Percentiles rank a stretch among this genome's conserved stretches.
Evolutionary conservation across 1,284 basidiomycete genomes (phyloP).

Genomic region (Cryptococcus neoformans): DNA sequence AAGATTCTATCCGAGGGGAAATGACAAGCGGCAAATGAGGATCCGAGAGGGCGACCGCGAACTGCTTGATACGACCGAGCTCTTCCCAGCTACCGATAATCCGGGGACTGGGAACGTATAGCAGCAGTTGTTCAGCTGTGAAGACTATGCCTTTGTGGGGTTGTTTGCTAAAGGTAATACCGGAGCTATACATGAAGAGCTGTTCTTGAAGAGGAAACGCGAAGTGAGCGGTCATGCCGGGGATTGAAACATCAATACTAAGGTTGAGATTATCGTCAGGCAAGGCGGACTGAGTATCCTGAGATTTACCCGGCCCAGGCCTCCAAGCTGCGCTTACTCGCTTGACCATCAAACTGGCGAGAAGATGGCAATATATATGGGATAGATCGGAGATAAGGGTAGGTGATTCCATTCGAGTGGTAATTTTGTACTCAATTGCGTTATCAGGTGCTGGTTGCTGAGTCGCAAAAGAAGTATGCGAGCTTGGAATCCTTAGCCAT

Average conservation of each 20-base stretch:
- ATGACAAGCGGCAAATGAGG: slow-evolving; percentile 13
- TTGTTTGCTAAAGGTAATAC: slow-evolving; percentile 22
- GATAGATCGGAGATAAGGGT: slow-evolving; percentile 60
- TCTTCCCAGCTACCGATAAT: slow-evolving; percentile 68
- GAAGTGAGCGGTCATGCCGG: slow-evolving; percentile 33
- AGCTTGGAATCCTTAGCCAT: slow-evolving; percentile 39
- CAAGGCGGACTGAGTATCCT: background rate
- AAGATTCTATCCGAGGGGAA: slow-evolving; percentile 56
- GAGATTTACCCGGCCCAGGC: too few relatives aligned
- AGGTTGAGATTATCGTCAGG: background rate
- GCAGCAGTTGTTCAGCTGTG: slow-evolving; percentile 44
- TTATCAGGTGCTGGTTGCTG: slow-evolving; percentile 9
- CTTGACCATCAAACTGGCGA: slow-evolving; percentile 57
- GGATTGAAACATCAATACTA: slow-evolving; percentile 34
- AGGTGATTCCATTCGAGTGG: slow-evolving; percentile 28
- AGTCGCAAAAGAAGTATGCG: slow-evolving; percentile 29
- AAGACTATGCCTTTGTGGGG: slow-evolving; percentile 24
- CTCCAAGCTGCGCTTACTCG: slow-evolving; percentile 18
- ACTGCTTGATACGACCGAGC: slow-evolving; percentile 62
- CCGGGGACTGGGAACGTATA: slow-evolving; percentile 52
- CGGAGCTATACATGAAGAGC: slow-evolving; percentile 32
- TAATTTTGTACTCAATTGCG: slow-evolving; percentile 23
- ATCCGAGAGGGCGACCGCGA: slow-evolving; percentile 54
- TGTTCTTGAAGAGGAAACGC: slow-evolving; percentile 46
- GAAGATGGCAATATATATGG: slow-evolving; percentile 68